Base-by-base conservation (phyloP, 2,329 filamentous ascomycete species). In the Pseudopyricularia javanii region DNA sequence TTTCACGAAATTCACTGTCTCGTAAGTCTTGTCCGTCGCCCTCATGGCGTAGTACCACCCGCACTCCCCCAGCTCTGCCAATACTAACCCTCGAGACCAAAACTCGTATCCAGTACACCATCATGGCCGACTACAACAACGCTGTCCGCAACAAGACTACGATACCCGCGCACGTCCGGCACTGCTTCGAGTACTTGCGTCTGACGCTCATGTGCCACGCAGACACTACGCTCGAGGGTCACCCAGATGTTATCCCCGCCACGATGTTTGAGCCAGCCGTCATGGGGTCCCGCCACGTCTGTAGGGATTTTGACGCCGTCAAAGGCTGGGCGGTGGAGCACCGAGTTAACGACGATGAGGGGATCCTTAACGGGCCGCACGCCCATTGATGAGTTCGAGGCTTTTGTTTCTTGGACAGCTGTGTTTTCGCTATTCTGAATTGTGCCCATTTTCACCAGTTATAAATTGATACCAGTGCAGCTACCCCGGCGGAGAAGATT, bases 171-270 rank as follows among this genome's bases (percentile, higher is more conserved):
- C 58, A 59, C 47, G 56, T 59, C n/a, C 56, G 57, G 28, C 58
- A 59, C 50, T 59, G 58, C 40, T 56, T 59, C 45, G 58, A 59
- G 32, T 59, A 59, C 33, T 34, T 59, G 30, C 54, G 58, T 1
- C 58, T 58, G 49, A 35, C 54, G 6, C 54, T 59, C 40, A 52
- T 56, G 49, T 59, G 58, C 37, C 37, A 53, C 35, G 58, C 52
- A 22, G 58, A 59, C 51, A 59, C 58, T 15, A 54, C 58, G 28
- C 50, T 59, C 30, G 58, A 59, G 24, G 56, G 55, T 30, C 50
- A 50, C 14, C 28, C 54, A 5, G 58, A 55, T 26, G 40, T 45
- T 12, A 24, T 45, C 40, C 40, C 40, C 22, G 40, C 22, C 17
- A 45, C 40, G 17, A 45, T 45, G 40, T 45, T 45, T 12, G 17